These are phyloP conservation scores for Chlorella variabilis DNA, from an alignment of 163 green algal genomes.

Conservation along the genomic window DNA sequence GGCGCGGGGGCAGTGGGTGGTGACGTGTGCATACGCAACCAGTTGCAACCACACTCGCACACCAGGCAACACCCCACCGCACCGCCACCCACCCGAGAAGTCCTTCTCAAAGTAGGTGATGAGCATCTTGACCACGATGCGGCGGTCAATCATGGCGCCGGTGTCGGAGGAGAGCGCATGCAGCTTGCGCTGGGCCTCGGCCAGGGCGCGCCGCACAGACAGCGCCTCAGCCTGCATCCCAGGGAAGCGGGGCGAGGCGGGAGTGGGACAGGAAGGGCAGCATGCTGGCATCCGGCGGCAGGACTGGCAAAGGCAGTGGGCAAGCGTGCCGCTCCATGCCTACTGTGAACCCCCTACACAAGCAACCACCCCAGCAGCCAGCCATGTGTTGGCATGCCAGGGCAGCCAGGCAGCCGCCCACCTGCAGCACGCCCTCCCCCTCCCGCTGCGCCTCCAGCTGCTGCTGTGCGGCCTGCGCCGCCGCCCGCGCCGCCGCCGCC, in stretches of 20 bases:
- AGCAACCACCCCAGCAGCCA: too few species aligned
- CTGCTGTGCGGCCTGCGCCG: constrained; percentile 1
- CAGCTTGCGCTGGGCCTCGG: constrained; percentile 29
- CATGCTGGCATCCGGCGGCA: too few species aligned
- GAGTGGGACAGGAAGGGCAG: too few species aligned
- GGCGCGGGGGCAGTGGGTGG: neutral
- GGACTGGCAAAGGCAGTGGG: too few species aligned
- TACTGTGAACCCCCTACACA: too few species aligned
- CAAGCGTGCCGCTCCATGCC: too few species aligned
- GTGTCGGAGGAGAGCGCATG: constrained; percentile 59
- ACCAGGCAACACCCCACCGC: neutral
- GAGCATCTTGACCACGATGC: constrained; percentile 87
- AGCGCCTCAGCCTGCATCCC: constrained; percentile 29
- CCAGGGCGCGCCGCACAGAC: constrained; percentile 26
- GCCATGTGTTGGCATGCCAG: too few species aligned
- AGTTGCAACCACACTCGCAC: too few species aligned
- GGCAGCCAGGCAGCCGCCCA: too few species aligned
- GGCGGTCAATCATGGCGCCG: constrained; percentile 68
- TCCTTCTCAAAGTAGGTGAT: constrained; percentile 77
- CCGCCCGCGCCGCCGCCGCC: constrained; percentile 17
- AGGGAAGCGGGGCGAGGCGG: too few species aligned
- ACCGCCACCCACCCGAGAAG: neutral
- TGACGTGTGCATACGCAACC: neutral
- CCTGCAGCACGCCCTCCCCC: constrained; percentile 38
- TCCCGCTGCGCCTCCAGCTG: constrained; percentile 14